A percentile compares a stretch with the other conserved stretches of the same genome.
These are phyloP conservation scores for Pezicula neosporulosa DNA, from an alignment of 2,329 filamentous ascomycete species.

Conservation along the genomic window DNA sequence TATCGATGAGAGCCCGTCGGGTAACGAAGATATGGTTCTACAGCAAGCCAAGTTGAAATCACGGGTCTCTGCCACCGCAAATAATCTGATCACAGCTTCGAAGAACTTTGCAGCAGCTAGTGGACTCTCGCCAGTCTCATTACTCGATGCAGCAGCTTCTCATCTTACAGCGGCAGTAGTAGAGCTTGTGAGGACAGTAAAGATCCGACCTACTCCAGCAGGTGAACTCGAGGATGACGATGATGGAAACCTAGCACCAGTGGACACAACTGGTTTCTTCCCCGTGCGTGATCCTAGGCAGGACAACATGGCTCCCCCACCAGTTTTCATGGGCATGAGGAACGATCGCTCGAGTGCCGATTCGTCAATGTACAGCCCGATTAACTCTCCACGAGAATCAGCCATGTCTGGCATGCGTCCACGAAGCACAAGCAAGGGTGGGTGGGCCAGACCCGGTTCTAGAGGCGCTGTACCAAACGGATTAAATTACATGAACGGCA, in stretches of 20 bases:
- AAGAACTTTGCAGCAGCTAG: conserved; percentile 84
- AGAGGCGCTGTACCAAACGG: conserved; percentile 17
- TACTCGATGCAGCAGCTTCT: conserved; percentile 89
- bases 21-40: conserved; percentile 47
- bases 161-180: conserved; percentile 84
- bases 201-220: conserved; percentile 73
- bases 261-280: conserved; percentile 68
- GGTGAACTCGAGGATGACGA: conserved; percentile 78
- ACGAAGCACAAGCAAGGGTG: conserved; percentile 27
- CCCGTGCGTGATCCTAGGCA: conserved; percentile 43
- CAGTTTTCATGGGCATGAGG: conserved; percentile 53
- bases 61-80: conserved; percentile 87
- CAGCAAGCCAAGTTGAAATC: conserved; percentile 70
- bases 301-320: conserved; percentile 36
- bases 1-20: conserved; percentile 57
- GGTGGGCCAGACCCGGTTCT: conserved; percentile 22
- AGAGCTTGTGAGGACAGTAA: conserved; percentile 78
- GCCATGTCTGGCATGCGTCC: conserved; percentile 23
- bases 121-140: conserved; percentile 86
- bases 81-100: conserved; percentile 90
- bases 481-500: conserved; percentile 25
- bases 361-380: conserved; percentile 72
- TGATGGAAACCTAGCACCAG: conserved; percentile 62
- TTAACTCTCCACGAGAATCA: conserved; percentile 65
- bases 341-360: conserved; percentile 57